Base-by-base conservation (phyloP, 2,329 filamentous ascomycete genomes). In the Dactylellina leptospora region DNA sequence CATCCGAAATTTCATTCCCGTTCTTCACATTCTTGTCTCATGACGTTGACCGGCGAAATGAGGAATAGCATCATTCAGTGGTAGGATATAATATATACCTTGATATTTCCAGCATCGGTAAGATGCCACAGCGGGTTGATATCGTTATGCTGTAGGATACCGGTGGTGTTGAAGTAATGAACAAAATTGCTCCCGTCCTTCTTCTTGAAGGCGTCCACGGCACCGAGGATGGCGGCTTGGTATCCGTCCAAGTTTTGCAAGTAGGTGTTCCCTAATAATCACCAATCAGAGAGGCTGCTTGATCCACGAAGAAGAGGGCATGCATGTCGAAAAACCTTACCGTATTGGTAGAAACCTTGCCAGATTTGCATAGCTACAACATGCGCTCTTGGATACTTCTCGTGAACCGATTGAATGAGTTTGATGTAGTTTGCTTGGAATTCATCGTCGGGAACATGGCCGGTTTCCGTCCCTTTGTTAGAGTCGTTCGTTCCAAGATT, bases 101-200 rank as follows among this genome's bases (percentile, higher is more conserved):
- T 88, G 76, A 87, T 81, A 59, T 86, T 84, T 0, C 86, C 85
- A 5, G 87, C 82, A 75, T 88, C 86, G 0, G 85, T 88, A 0
- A 85, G 85, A 75, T 88, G 86, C 74, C 81, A 86, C 74, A 82
- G 81, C 4, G 85, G 85, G 1, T 81, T 83, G 69, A 87, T 85
- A 75, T 87, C 85, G 74, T 87, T 87, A 75, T 88, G 85, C 74
- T 87, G 84, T 74, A 88, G 76, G 45, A 88, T 85, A 0, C 85
- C 85, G 8, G 82, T 85, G 0, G 84, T 87, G 75, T 87, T 85
- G 79, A 88, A 88, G 74, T 86, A 86, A 75, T 86, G 83, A 27
- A 88, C 84, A 58, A 86, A 87, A 0, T 82, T 81, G 63, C 82
- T 75, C 13, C 78, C 76, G 48, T 77, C 60, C 22, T 44, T 60